Evolutionary conservation across 352 stramenopile species (phyloP).

Genomic region (Phytophthora crassamura): DNA sequence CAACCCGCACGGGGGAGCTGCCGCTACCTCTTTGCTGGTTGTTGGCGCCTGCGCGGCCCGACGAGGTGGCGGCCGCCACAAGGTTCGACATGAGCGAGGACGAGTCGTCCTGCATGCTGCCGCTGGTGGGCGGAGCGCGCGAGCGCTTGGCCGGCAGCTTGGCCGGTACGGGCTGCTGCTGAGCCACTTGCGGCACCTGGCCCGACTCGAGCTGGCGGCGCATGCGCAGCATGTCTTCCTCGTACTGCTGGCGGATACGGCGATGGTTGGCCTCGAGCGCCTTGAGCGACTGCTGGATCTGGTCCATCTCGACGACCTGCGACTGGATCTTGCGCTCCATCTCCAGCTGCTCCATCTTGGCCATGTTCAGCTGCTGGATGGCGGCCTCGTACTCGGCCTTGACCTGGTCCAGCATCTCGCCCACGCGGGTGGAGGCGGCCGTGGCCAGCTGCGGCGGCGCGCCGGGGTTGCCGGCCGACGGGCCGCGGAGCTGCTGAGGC

Average conservation of each 20-base stretch:
- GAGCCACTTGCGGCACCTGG: slow-evolving; percentile 46
- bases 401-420: slow-evolving; percentile 86
- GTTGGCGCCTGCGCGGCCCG: slow-evolving; percentile 50
- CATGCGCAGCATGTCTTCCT: slow-evolving; percentile 88
- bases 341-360: slow-evolving; percentile 90
- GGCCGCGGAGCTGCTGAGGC: slow-evolving; percentile 67
- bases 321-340: slow-evolving; percentile 89
- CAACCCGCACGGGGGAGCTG: slow-evolving; percentile 66
- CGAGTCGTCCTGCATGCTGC: slow-evolving; percentile 58
- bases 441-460: slow-evolving; percentile 40
- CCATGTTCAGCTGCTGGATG: slow-evolving; percentile 88
- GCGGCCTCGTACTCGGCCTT: slow-evolving; percentile 86
- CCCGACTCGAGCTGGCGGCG: slow-evolving; percentile 80
- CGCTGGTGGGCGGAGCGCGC: slow-evolving; percentile 48
- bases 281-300: slow-evolving; percentile 90
- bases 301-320: slow-evolving; percentile 89
- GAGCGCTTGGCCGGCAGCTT: slow-evolving; percentile 70
- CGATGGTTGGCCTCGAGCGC: slow-evolving; percentile 84
- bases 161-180: slow-evolving; percentile 40
- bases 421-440: slow-evolving; percentile 61
- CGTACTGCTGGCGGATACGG: slow-evolving; percentile 85
- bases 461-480: slow-evolving; percentile 52
- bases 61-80: slow-evolving; percentile 57
- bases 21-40: slow-evolving; percentile 24
- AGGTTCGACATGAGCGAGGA: slow-evolving; percentile 72